Conservation (phyloP, 176 grass and related monocot species). For the Carex parvula region DNA sequence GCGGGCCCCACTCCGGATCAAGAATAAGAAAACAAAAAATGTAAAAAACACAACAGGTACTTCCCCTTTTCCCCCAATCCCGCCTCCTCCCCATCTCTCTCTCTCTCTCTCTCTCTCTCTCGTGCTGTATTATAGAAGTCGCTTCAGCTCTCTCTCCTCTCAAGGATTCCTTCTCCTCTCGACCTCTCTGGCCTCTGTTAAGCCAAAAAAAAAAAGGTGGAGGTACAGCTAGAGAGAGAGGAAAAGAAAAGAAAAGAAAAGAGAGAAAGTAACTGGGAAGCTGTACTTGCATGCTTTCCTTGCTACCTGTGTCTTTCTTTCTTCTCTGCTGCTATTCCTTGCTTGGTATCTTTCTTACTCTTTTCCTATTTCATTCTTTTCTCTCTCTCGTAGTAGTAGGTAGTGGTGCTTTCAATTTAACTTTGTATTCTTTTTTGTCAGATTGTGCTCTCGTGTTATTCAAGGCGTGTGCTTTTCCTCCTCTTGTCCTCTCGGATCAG, state of each 20-base stretch:
- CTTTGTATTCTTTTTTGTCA: constrained; percentile 6
- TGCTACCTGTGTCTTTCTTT: neutral
- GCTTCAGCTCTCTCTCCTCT: constrained; percentile 14
- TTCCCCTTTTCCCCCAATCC: constrained; percentile 1
- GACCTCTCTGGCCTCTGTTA: constrained; percentile 11
- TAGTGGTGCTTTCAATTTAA: constrained; percentile 6
- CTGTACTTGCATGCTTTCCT: constrained; percentile 1
- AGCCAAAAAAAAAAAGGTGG: neutral
- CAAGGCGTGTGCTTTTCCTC: neutral
- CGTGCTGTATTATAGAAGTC: constrained; percentile 16
- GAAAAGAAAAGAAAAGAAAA: constrained; percentile 4
- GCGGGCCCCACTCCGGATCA: constrained; percentile 19
- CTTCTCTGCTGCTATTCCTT: neutral
- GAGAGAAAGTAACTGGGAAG: constrained; percentile 2
- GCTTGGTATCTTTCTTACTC: neutral
- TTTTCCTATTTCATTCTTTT: constrained; percentile 11
- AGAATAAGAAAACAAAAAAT: neutral
- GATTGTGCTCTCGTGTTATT: constrained; percentile 17
- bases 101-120: constrained; percentile 5
- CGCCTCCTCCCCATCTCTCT: neutral
- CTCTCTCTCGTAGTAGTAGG: neutral
- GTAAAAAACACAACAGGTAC: constrained; percentile 6
- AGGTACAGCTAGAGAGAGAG: neutral
- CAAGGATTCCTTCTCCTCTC: neutral
- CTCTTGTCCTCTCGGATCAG: constrained; percentile 18